phyloP scores from a whole-genome alignment of 257 asterid genomes.

The Primulina eburnea region DNA sequence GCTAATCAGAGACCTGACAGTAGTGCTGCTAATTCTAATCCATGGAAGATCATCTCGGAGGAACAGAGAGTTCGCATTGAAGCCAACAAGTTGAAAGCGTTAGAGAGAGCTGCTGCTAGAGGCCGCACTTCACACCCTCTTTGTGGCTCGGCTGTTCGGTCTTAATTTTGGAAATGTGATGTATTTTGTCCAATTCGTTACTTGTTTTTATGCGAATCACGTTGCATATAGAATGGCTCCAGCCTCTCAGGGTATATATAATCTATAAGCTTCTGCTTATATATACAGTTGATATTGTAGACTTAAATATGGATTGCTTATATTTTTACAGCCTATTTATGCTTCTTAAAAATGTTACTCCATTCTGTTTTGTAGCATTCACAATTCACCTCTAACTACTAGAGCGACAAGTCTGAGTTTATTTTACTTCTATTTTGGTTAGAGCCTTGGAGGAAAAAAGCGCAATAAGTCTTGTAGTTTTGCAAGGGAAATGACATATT shows the following conservation, averaged over 20 bases:
- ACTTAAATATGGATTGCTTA: background rate
- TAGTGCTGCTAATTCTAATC: constrained; percentile 22
- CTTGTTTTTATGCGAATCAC: background rate
- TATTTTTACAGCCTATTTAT: background rate
- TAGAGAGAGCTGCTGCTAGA: constrained; percentile 78
- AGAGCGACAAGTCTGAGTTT: background rate
- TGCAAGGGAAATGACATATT: background rate
- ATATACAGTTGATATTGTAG: background rate
- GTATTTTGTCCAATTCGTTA: background rate
- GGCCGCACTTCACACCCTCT: background rate
- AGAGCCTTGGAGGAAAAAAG: too few relatives aligned
- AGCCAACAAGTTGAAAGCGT: constrained; percentile 68
- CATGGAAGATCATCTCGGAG: constrained; percentile 41
- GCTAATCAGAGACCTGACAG: constrained; percentile 13
- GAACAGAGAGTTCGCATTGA: constrained; percentile 76
- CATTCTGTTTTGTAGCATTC: background rate
- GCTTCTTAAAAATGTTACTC: background rate
- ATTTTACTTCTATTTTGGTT: background rate
- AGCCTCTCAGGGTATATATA: background rate
- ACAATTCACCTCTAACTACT: background rate
- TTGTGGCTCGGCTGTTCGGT: background rate
- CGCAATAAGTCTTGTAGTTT: background rate
- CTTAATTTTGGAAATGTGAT: background rate
- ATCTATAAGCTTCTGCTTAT: background rate
- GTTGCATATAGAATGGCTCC: background rate